A percentile compares a stretch with the other conserved stretches of the same genome.
Evolutionary conservation across 352 stramenopile species (phyloP).

Genomic region (Lagenidium giganteum): DNA sequence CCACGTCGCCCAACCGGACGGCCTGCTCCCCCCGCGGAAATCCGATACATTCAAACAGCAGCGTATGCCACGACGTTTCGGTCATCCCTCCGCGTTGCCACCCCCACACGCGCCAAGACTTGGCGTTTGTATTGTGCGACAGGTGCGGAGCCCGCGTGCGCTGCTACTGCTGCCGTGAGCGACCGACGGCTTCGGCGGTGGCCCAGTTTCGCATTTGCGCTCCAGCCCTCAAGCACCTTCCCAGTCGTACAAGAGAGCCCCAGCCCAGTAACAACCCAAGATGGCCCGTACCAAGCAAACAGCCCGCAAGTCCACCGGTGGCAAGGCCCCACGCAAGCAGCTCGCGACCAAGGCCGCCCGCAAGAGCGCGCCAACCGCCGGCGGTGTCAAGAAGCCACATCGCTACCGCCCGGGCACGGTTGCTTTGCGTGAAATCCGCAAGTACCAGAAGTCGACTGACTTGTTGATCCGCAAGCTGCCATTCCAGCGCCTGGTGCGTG

Average conservation of each 20-base stretch:
- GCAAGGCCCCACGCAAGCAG: slow-evolving; percentile 94
- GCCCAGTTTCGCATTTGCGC: slow-evolving; percentile 45
- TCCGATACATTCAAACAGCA: no score
- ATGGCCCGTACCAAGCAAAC: slow-evolving; percentile 97
- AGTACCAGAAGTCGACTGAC: slow-evolving; percentile 95
- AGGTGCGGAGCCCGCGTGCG: no score
- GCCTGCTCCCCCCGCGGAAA: no score
- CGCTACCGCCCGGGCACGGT: slow-evolving; percentile 77
- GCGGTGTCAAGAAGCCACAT: slow-evolving; percentile 89
- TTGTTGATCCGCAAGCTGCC: slow-evolving; percentile 95
- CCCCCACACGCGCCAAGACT: slow-evolving; percentile 22
- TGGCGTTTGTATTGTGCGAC: slow-evolving; percentile 30
- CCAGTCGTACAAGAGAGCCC: background rate
- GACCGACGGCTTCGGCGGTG: background rate
- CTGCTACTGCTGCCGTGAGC: background rate
- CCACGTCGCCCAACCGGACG: no score
- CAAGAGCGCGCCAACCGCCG: slow-evolving; percentile 90
- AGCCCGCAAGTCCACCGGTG: slow-evolving; percentile 93
- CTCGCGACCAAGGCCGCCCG: slow-evolving; percentile 90
- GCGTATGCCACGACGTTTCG: no score
- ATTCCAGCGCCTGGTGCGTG: slow-evolving; percentile 94
- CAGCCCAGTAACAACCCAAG: slow-evolving; percentile 10
- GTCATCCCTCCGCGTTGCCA: background rate
- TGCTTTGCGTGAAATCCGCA: slow-evolving; percentile 94
- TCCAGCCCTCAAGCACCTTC: slow-evolving; percentile 7